These are phyloP conservation scores for Batrachochytrium dendrobatidis DNA, from an alignment of 371 early-diverging fungal genomes.

Conservation along the genomic window DNA sequence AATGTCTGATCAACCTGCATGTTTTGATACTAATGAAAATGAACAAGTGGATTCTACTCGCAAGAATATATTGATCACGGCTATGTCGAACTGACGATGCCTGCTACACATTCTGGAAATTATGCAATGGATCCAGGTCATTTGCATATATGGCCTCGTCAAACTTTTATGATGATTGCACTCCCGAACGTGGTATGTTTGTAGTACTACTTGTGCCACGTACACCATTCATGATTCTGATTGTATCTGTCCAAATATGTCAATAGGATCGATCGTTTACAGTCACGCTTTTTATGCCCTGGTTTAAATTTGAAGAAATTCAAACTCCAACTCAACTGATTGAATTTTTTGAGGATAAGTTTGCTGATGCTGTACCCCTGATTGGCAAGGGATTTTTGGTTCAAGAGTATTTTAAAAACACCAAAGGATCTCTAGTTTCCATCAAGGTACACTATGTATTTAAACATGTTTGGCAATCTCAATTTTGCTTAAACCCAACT, in stretches of 20 bases:
- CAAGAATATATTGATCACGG: slow-evolving; percentile 86
- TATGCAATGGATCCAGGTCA: slow-evolving; percentile 84
- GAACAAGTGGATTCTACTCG: slow-evolving; percentile 63
- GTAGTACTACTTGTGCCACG: background rate
- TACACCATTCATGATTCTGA: background rate
- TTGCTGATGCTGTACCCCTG: slow-evolving; percentile 73
- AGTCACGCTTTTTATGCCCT: slow-evolving; percentile 94
- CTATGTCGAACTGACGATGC: slow-evolving; percentile 74
- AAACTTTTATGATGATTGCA: slow-evolving; percentile 93
- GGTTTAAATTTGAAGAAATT: slow-evolving; percentile 72
- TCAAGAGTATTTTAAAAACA: slow-evolving; percentile 72
- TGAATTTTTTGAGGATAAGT: slow-evolving; percentile 67
- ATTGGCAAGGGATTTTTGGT: slow-evolving; percentile 66
- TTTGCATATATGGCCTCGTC: slow-evolving; percentile 96
- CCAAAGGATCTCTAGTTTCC: slow-evolving; percentile 74
- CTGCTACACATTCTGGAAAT: slow-evolving; percentile 45
- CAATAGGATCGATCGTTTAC: slow-evolving; percentile 84
- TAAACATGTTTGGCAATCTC: background rate
- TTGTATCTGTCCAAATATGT: background rate
- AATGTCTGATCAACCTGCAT: background rate
- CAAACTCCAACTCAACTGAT: slow-evolving; percentile 58
- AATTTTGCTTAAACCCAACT: slow-evolving; percentile 8
- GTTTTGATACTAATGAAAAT: background rate
- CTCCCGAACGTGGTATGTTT: slow-evolving; percentile 75
- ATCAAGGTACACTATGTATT: slow-evolving; percentile 67